phyloP scores from a whole-genome alignment of 1,139 yeast species.

The Starmera stellimalicola region DNA sequence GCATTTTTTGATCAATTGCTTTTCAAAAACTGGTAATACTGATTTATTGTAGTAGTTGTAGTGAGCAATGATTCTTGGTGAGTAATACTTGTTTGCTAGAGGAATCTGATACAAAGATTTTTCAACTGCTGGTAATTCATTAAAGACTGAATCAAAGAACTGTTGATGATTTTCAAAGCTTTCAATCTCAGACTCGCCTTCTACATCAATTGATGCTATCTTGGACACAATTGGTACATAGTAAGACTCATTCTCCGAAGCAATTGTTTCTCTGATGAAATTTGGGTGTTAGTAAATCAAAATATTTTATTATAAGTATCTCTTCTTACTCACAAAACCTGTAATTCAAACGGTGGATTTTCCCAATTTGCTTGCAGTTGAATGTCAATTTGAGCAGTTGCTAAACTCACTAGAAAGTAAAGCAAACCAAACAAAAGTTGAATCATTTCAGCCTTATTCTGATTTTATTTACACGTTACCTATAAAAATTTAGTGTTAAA shows the following conservation, averaged over 20 bases:
- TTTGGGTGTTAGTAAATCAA: constrained; percentile 1
- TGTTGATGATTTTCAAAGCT: constrained; percentile 18
- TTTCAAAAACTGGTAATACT: constrained; percentile 12
- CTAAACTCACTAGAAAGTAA: too few relatives aligned
- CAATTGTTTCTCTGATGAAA: constrained; percentile 38
- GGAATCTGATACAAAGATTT: constrained; percentile 38
- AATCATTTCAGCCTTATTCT: too few relatives aligned
- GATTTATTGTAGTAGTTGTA: constrained; percentile 38
- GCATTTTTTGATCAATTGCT: constrained; percentile 16
- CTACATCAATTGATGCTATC: constrained; percentile 21
- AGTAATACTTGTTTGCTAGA: constrained; percentile 39
- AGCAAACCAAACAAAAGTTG: too few relatives aligned
- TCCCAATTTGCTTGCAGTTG: constrained; percentile 24
- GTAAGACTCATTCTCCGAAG: constrained; percentile 38
- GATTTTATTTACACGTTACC: too few relatives aligned
- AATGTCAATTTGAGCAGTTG: constrained; percentile 4
- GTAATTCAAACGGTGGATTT: constrained; percentile 35
- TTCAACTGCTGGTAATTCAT: constrained; percentile 21
- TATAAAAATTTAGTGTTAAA: too few relatives aligned
- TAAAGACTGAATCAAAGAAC: constrained; percentile 29
- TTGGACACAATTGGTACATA: constrained; percentile 38
- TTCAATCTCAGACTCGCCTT: constrained; percentile 20
- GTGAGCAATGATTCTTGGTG: constrained; percentile 61
- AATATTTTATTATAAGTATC: background rate
- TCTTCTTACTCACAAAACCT: constrained; percentile 30